Evolutionary conservation across 768 basidiomycete species (phyloP), one percentile per base, ranked within the genome.

Genomic region (Tylopilus sp.): DNA sequence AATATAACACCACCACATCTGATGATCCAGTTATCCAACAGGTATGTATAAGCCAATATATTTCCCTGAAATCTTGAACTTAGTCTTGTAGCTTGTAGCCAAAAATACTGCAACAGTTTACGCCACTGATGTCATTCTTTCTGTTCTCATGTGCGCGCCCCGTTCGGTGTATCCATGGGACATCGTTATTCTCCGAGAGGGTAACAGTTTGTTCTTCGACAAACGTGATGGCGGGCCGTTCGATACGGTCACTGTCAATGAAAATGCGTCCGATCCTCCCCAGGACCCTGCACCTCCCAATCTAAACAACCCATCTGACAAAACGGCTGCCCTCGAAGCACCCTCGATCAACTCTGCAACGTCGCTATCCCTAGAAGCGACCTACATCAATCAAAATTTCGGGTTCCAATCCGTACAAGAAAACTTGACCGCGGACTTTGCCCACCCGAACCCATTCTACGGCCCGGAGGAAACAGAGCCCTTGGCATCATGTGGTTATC

Each of bases 91-190:
- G 91, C 79, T 95, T 57, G 90, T 87, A 38, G 71, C 81, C 52
- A 88, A 86, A 72, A 82, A 84, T 62, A 79, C 84, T 39, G 95
- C 94, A 17, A 85, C 81, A 30, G 82, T 98, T 49, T 99, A 94
- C 67, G 86, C 93, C 10, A 99, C 95, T 23, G 97, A 98, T 74
- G 83, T 87, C 58, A 97, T 99, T 62, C 82, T 99, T 50, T 86
- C 88, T 53, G 88, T 95, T 25, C 81, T 99, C 57, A 99, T 99
- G 97, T 91, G 89, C 57, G 90, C 95, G 8, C 85, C 94, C 10
- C 80, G 97, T 59, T 94, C 93, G 12, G 92, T 95, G 52, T 94
- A 97, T 71, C 95, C 95, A 5, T 99, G 97, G 97, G 97, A 99
- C 65, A 94, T 99, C 47, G 89, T 99, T 55, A 88, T 98, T 60